Conservation (phyloP, 2,329 filamentous ascomycete genomes). For the Trichophyton benhamiae region DNA sequence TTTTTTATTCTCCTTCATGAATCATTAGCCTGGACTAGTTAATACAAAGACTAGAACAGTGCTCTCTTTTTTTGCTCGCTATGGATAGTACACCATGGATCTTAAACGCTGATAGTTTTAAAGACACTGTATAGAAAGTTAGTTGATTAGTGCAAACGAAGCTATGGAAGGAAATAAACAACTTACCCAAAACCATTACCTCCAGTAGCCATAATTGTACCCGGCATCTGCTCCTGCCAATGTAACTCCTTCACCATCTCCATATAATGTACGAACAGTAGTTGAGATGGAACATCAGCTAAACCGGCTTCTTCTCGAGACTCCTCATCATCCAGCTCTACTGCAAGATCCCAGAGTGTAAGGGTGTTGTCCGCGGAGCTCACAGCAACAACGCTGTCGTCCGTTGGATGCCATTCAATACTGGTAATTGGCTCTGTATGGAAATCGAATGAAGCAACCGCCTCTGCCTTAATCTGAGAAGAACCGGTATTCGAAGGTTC, state of each 20-base stretch:
- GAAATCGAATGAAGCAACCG: conserved; percentile 88
- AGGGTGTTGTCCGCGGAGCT: conserved; percentile 88
- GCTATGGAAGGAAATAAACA: neutral
- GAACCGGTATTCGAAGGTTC: conserved; percentile 35
- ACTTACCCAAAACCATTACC: conserved; percentile 61
- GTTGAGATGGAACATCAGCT: conserved; percentile 81
- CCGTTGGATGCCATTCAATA: conserved; percentile 93
- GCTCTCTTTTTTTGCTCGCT: neutral
- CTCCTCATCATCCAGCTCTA: conserved; percentile 95
- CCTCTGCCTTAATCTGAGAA: conserved; percentile 48
- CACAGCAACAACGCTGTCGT: conserved; percentile 89
- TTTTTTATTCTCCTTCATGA: neutral
- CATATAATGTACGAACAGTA: conserved; percentile 94
- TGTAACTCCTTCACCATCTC: conserved; percentile 90
- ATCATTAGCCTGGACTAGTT: neutral
- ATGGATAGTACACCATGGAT: neutral
- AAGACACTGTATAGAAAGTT: conserved; percentile 47
- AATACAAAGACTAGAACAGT: neutral
- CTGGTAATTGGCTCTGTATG: conserved; percentile 95
- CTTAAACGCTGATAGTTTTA: conserved; percentile 67
- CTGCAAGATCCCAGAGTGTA: conserved; percentile 90
- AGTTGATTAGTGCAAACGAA: conserved; percentile 11
- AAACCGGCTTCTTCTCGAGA: conserved; percentile 68
- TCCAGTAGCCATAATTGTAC: conserved; percentile 77
- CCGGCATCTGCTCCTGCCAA: conserved; percentile 95